Percentiles rank a stretch among this genome's conserved stretches.
Evolutionary conservation across 1,284 basidiomycete species (phyloP).

Genomic region (Trichosporon ovoides): DNA sequence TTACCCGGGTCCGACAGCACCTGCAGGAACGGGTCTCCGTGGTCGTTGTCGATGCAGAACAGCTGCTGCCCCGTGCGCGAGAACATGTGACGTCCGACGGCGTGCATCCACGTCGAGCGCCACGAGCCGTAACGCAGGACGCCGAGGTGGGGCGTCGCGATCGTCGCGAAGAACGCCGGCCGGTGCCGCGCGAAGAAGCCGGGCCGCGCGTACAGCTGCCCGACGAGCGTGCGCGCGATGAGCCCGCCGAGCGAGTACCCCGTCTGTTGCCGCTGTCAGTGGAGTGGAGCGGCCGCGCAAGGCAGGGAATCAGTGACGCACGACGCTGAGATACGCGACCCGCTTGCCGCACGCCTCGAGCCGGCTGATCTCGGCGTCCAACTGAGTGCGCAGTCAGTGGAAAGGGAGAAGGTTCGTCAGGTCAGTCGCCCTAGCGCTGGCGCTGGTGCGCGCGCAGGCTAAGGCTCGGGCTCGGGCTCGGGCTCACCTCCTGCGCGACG

Average conservation of each 20-base stretch:
- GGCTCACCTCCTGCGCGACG: constrained; percentile 35
- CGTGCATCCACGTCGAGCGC: constrained; percentile 45
- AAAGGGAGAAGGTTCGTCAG: not conserved
- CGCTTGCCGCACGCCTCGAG: constrained; percentile 31
- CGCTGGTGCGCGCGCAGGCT: not conserved
- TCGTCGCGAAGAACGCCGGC: constrained; percentile 43
- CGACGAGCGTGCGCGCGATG: constrained; percentile 44
- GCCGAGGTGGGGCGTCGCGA: constrained; percentile 46
- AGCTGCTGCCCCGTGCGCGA: constrained; percentile 79
- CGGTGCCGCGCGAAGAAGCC: constrained; percentile 38
- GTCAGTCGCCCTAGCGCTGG: not conserved
- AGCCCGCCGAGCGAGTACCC: constrained; percentile 48
- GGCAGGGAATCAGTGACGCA: constrained; percentile 23
- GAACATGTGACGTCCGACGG: constrained; percentile 66
- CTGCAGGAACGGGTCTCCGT: constrained; percentile 62
- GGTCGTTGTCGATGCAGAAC: constrained; percentile 67
- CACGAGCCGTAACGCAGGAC: constrained; percentile 33
- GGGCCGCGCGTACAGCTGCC: constrained; percentile 38
- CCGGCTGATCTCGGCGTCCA: constrained; percentile 37
- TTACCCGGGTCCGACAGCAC: constrained; percentile 77
- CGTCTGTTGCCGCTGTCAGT: constrained; percentile 22
- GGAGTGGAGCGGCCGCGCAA: not conserved
- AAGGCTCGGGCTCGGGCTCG: not conserved
- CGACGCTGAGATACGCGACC: constrained; percentile 38
- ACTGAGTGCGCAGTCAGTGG: constrained; percentile 13